A percentile compares a stretch with the other conserved stretches of the same genome.
These are phyloP conservation scores for Tetrahymena elliotti DNA, from an alignment of 73 alveolate genomes.

Conservation along the genomic window DNA sequence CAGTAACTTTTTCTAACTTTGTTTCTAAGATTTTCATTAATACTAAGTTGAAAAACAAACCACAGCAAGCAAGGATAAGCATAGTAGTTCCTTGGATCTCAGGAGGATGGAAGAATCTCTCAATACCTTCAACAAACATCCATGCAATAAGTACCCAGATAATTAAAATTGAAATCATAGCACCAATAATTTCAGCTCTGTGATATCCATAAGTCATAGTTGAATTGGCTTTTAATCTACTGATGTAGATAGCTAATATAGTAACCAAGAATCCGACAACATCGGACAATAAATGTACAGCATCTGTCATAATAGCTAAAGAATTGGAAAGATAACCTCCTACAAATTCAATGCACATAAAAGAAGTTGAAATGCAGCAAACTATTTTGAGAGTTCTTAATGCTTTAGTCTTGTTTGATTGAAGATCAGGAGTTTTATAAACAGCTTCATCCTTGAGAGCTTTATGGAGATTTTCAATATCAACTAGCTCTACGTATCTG, in stretches of 20 bases:
- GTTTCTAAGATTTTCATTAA: conserved; percentile 57
- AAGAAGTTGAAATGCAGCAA: conserved; percentile 49
- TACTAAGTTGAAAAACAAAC: conserved; percentile 63
- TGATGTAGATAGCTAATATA: conserved; percentile 57
- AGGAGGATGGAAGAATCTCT: conserved; percentile 54
- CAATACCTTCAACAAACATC: conserved; percentile 65
- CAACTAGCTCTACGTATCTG: background rate
- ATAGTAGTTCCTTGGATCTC: conserved; percentile 72
- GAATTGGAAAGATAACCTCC: conserved; percentile 78
- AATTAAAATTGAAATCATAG: conserved; percentile 64
- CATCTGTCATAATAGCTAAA: conserved; percentile 83
- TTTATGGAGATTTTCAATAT: background rate
- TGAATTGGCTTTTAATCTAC: conserved; percentile 54
- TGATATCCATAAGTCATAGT: conserved; percentile 75
- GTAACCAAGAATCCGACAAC: conserved; percentile 67
- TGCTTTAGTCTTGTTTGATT: conserved; percentile 20
- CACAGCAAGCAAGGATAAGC: conserved; percentile 69
- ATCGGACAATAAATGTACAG: conserved; percentile 84
- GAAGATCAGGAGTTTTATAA: background rate
- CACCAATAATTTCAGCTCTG: conserved; percentile 92
- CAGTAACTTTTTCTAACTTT: conserved; percentile 2
- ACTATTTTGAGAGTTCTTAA: conserved; percentile 50
- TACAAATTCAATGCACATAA: conserved; percentile 71
- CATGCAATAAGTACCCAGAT: conserved; percentile 83
- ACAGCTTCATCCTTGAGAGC: background rate